phyloP scores from a whole-genome alignment of 169 alveolate species.

The Eimeria tenella region DNA sequence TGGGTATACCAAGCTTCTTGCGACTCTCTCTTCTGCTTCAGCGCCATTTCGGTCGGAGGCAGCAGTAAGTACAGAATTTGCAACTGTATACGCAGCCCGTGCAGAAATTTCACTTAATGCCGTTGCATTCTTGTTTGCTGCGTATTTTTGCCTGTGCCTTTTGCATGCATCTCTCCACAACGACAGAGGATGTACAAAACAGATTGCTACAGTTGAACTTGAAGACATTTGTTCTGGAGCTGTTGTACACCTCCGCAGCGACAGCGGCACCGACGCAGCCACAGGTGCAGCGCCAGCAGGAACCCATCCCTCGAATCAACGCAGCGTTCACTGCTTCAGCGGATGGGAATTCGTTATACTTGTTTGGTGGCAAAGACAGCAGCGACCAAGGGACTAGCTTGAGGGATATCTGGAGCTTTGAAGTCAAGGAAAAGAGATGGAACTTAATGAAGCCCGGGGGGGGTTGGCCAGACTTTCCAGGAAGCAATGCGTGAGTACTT shows the following conservation, averaged over 20 bases:
- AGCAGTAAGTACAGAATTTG: neutral
- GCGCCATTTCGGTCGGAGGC: neutral
- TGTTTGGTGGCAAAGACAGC: constrained; percentile 7
- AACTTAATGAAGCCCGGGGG: neutral
- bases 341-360: neutral
- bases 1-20: neutral
- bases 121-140: neutral
- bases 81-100: neutral
- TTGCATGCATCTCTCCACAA: neutral
- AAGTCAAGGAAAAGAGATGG: neutral
- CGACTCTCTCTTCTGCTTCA: neutral
- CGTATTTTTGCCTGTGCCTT: neutral
- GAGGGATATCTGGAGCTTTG: neutral
- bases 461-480: neutral
- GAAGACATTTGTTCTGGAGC: neutral
- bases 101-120: neutral
- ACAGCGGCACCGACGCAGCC: neutral
- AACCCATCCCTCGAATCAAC: neutral
- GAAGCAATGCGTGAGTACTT: neutral
- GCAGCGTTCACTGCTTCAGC: neutral
- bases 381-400: neutral
- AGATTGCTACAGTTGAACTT: neutral
- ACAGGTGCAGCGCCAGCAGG: neutral
- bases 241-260: constrained; percentile 1
- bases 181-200: neutral